Evolutionary conservation across 2,329 filamentous ascomycete genomes (phyloP), one percentile per base, ranked within the genome.

Genomic region (Niveomyces coronatus): DNA sequence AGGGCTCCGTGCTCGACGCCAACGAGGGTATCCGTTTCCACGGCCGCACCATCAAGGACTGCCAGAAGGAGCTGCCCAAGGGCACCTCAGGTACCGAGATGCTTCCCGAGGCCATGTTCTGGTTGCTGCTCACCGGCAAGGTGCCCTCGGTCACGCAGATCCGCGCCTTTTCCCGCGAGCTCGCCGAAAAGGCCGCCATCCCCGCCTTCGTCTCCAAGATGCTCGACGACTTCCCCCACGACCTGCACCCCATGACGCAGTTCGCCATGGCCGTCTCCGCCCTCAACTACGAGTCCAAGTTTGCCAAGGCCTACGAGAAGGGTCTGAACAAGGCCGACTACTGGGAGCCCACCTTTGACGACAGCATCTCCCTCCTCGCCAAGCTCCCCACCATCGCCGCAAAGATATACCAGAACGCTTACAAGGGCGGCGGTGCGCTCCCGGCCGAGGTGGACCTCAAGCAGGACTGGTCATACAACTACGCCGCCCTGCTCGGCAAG

Each of bases 71-170:
- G 61, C 78, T 96, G 13, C 88, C 91, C 58, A 96, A 95, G 71
- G 91, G 89, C 49, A 86, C 75, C 43, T 77, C 83, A 3, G 86
- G 89, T 53, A 93, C 86, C 5, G 89, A 96, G 67, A 98, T 96
- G 91, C 76, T 96, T 10, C 91, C 91, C 33, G 91, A 98, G 65
- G 80, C 89, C 62, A 98, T 98, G 91, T 98, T 98, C 74, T 98
- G 91, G 91, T 78, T 96, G 29, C 78, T 98, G 35, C 71, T 98
- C 50, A 98, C 91, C 9, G 91, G 91, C 43, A 74, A 93, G 62
- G 84, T 96, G 16, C 91, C 91, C 17, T 85, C 83, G 1, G 82
- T 79, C 16, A 67, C 68, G 45, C 91, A 98, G 63, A 77, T 91
- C 45, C 84, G 89, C 52, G 69, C 65, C 31, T 79, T 98, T 52